Conservation (phyloP, 23 red algal genomes). For the Gracilaria domingensis region DNA sequence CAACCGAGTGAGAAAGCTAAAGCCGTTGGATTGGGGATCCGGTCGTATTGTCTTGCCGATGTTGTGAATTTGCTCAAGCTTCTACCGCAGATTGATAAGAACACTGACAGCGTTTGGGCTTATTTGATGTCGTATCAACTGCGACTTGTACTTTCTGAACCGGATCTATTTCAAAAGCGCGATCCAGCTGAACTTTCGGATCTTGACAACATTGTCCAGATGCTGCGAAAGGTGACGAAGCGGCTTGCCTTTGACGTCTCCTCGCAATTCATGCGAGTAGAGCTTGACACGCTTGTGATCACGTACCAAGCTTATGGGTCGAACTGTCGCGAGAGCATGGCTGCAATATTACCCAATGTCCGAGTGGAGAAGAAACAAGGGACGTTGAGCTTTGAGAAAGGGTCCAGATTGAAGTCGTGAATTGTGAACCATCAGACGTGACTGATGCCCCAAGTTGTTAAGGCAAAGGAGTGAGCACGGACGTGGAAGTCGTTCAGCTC, state of each 20-base stretch:
- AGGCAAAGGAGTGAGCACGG: no score
- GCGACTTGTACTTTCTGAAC: slow-evolving; percentile 27
- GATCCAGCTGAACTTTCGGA: slow-evolving; percentile 23
- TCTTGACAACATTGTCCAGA: slow-evolving; percentile 22
- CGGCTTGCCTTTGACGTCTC: slow-evolving; percentile 44
- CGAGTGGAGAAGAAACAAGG: slow-evolving; percentile 37
- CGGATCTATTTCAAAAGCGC: slow-evolving; percentile 17
- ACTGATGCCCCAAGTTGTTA: no score
- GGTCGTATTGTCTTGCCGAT: slow-evolving; percentile 51
- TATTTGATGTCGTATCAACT: slow-evolving; percentile 30
- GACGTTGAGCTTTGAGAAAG: slow-evolving; percentile 11
- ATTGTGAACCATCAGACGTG: no score
- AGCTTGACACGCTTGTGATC: slow-evolving; percentile 28
- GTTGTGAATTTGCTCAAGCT: slow-evolving; percentile 13
- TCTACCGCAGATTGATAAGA: slow-evolving; percentile 55
- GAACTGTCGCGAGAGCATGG: not conserved
- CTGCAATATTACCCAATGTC: slow-evolving; percentile 34
- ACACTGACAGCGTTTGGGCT: slow-evolving; percentile 30
- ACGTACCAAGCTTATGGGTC: slow-evolving; percentile 18
- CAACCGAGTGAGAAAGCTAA: slow-evolving; percentile 15
- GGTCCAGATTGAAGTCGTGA: no score
- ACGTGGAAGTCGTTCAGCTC: no score
- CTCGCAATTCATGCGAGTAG: slow-evolving; percentile 42
- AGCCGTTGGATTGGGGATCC: not conserved
- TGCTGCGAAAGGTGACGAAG: slow-evolving; percentile 24